A percentile compares a stretch with the other conserved stretches of the same genome.
These are phyloP conservation scores for Cryphonectria carpinicola DNA, from an alignment of 2,329 filamentous ascomycete genomes.

Conservation along the genomic window DNA sequence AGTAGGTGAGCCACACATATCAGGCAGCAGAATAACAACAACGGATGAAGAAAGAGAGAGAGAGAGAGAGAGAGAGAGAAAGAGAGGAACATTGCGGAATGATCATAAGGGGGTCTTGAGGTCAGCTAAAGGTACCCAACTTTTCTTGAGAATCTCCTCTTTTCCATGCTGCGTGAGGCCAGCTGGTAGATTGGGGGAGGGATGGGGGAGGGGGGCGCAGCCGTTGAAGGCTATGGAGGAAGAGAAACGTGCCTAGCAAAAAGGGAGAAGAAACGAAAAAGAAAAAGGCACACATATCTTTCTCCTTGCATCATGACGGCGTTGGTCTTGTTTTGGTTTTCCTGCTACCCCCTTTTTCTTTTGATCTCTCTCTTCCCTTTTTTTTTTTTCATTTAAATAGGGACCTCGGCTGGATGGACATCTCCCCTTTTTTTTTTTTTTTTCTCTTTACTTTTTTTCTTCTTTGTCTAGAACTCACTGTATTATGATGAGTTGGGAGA, in stretches of 20 bases:
- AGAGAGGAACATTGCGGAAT: background rate
- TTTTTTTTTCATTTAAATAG: background rate
- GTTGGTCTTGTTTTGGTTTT: slow-evolving; percentile 16
- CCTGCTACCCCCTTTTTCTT: background rate
- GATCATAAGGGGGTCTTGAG: background rate
- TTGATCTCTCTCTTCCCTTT: slow-evolving; percentile 17
- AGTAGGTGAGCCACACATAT: background rate
- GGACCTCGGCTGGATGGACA: slow-evolving; percentile 15
- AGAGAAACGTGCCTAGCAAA: too few relatives aligned
- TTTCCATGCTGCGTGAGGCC: background rate
- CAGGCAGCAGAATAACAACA: background rate
- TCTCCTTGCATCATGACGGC: slow-evolving; percentile 21
- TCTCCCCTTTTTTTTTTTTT: slow-evolving; percentile 18
- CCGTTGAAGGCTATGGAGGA: background rate
- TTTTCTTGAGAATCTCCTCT: background rate
- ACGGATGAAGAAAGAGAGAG: background rate
- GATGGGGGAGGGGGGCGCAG: too few relatives aligned
- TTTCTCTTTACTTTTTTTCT: background rate
- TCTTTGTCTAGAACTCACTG: background rate
- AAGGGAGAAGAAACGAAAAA: background rate
- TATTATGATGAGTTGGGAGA: background rate
- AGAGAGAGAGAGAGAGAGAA: background rate
- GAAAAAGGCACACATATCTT: slow-evolving; percentile 1
- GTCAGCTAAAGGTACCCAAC: background rate
- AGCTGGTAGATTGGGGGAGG: background rate